Base-by-base conservation (phyloP, 2,329 filamentous ascomycete species). In the Scedosporium minutisporum region DNA sequence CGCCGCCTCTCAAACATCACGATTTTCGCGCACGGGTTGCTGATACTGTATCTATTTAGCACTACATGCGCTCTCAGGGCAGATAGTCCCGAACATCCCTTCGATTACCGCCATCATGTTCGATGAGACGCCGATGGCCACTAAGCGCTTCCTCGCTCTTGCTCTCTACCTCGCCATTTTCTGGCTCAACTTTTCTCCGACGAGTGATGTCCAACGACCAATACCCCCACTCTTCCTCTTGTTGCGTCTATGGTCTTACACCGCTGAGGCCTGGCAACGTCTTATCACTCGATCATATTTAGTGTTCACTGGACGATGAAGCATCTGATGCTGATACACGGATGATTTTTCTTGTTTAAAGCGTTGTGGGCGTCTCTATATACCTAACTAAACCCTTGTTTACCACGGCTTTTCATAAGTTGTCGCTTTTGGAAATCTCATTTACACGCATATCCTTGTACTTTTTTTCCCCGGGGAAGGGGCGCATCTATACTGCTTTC, bases 61-160 rank as follows among this genome's bases (percentile, higher is more conserved):
- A 61, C 46, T 61, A 70, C 44, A 67, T 71, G 68, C 70, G 70
- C 67, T 71, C 69, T 61, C 65, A 69, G 58, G 69, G 67, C 46
- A 61, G 59, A 23, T 61, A 55, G 53, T 18, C 27, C 57, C 57
- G 6, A 6, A 7, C 6, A 48, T 46, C 44, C 6, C 9, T 38
- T 38, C 33, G 12, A 21, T 48, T 10, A 48, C 5, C 44, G 16
- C 18, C 44, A 48, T 21, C 44, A 6, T n/a, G 2, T 7, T 48
- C 44, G 18, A 48, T 48, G 44, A 48, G 44, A 21, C 44, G n/a
- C 44, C n/a, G 44, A 48, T 12, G 18, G n/a, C 44, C 6, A 6
- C 44, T 9, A 25, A 55, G 6, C 18, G 18, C 51, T 53, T 25
- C 48, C 18, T 53, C 2, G 9, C 48, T 55, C 51, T 27, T 25